Evolutionary conservation across 257 asterid genomes (phyloP).

Genomic region (Echium plantagineum): DNA sequence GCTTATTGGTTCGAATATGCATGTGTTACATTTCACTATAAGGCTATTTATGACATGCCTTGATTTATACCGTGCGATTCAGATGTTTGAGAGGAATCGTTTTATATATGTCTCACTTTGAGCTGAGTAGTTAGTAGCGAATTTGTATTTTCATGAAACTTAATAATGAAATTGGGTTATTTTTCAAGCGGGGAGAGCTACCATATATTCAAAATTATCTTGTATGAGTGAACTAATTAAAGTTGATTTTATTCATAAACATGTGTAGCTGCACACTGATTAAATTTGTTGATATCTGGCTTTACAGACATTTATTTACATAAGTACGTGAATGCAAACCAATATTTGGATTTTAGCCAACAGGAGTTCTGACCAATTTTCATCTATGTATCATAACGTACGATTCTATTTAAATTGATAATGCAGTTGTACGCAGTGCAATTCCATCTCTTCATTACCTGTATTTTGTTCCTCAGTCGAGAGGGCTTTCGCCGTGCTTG

Average conservation of each 20-base stretch:
- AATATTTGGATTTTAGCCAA: background rate
- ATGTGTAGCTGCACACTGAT: too few species aligned
- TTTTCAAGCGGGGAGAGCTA: background rate
- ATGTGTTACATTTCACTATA: background rate
- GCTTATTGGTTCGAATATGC: background rate
- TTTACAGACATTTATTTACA: background rate
- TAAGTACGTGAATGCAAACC: background rate
- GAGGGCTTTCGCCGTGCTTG: conserved; percentile 95
- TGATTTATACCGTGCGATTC: too few species aligned
- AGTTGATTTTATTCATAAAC: too few species aligned
- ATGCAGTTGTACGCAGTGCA: conserved; percentile 90
- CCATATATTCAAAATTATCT: background rate
- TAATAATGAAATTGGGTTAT: background rate
- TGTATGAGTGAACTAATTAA: background rate
- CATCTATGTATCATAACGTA: background rate
- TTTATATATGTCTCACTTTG: background rate
- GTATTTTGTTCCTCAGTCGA: conserved; percentile 82
- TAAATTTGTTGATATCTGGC: too few species aligned
- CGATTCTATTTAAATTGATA: conserved; percentile 7
- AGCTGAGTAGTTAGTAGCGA: background rate
- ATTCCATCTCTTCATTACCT: conserved; percentile 82
- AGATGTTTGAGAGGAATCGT: background rate
- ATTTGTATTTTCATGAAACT: too few species aligned
- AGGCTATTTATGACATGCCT: too few species aligned
- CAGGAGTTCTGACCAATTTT: background rate